Evolutionary conservation across 257 asterid species (phyloP).

Genomic region (Nicotiana otophora): DNA sequence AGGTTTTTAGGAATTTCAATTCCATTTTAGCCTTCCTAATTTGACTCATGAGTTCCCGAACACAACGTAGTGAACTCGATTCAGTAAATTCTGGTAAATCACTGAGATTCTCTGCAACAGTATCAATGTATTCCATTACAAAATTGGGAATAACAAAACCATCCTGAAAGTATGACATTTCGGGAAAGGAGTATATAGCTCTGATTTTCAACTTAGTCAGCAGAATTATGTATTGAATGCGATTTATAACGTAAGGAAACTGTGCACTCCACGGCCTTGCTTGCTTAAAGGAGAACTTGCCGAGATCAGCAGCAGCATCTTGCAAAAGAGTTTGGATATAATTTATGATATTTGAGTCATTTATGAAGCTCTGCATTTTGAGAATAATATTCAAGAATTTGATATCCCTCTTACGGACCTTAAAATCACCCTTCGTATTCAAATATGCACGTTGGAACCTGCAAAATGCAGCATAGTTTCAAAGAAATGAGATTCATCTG

Average conservation of each 20-base stretch:
- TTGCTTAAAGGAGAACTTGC: neutral
- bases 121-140: too few relatives aligned
- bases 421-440: too few relatives aligned
- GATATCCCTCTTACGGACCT: neutral
- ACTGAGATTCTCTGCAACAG: too few relatives aligned
- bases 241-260: neutral
- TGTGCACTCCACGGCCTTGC: too few relatives aligned
- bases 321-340: neutral
- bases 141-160: too few relatives aligned
- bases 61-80: neutral
- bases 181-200: too few relatives aligned
- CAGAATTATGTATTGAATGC: too few relatives aligned
- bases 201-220: neutral
- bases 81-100: too few relatives aligned
- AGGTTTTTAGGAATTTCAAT: too few relatives aligned
- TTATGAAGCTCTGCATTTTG: neutral
- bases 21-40: neutral
- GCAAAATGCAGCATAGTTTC: neutral
- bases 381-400: neutral
- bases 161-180: too few relatives aligned
- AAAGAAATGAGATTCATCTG: neutral
- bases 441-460: too few relatives aligned
- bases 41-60: neutral
- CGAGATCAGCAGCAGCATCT: neutral
- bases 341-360: neutral